Percentiles rank a stretch among this genome's conserved stretches.
phyloP scores from a whole-genome alignment of 140 eudicot genomes.

The Stevia rebaudiana region DNA sequence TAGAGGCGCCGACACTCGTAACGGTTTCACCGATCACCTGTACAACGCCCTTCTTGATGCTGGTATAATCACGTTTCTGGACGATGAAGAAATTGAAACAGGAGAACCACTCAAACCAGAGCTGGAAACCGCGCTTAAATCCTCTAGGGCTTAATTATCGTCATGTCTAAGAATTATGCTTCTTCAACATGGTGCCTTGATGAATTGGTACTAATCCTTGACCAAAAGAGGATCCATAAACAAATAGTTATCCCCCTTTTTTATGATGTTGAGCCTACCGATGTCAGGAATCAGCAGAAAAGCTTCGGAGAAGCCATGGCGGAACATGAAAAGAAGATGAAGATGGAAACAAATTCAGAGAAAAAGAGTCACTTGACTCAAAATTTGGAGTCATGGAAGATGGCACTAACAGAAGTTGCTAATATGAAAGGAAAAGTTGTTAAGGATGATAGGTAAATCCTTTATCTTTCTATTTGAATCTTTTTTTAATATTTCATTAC shows the following conservation, averaged over 20 bases:
- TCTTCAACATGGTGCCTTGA: slow-evolving; percentile 12
- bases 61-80: background rate
- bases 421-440: background rate
- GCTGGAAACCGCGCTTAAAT: slow-evolving; percentile 1
- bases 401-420: background rate
- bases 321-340: slow-evolving; percentile 4
- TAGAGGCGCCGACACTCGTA: slow-evolving; percentile 12
- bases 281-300: slow-evolving; percentile 9
- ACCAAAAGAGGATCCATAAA: background rate
- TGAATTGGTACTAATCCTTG: slow-evolving; percentile 1
- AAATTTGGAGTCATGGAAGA: background rate
- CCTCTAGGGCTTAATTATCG: background rate
- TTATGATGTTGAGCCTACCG: slow-evolving; percentile 4
- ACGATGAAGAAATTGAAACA: background rate
- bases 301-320: slow-evolving; percentile 2
- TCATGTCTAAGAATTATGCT: slow-evolving; percentile 9
- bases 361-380: background rate
- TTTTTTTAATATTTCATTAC: too few relatives aligned
- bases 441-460: too few relatives aligned
- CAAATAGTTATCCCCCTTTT: slow-evolving; percentile 7
- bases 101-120: background rate
- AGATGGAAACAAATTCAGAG: background rate
- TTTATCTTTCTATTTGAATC: too few relatives aligned
- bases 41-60: slow-evolving; percentile 7
- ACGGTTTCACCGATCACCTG: slow-evolving; percentile 10